Evolutionary conservation across 805 yeast species (phyloP).

Genomic region (Candida awuae): DNA sequence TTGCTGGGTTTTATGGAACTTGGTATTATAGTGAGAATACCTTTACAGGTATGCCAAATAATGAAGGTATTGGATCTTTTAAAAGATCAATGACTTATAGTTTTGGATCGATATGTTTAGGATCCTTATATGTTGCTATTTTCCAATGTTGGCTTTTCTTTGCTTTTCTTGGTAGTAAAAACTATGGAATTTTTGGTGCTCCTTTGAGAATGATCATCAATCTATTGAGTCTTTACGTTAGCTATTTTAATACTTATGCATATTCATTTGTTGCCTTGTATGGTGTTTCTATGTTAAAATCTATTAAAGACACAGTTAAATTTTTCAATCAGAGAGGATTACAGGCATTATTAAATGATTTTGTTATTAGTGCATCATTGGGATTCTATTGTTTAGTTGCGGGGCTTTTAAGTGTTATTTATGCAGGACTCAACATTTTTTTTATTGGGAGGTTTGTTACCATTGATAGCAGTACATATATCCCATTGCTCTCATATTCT

Average conservation of each 20-base stretch:
- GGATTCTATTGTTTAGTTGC: conserved; percentile 63
- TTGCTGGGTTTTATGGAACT: conserved; percentile 83
- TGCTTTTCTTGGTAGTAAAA: neutral
- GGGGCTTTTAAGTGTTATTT: conserved; percentile 37
- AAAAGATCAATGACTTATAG: conserved; percentile 72
- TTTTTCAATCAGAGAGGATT: conserved; percentile 69
- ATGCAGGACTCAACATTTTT: conserved; percentile 58
- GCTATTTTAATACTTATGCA: conserved; percentile 69
- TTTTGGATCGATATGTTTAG: conserved; percentile 84
- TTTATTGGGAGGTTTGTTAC: conserved; percentile 65
- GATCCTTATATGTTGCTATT: conserved; percentile 64
- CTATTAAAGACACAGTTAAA: conserved; percentile 73
- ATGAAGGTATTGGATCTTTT: conserved; percentile 76
- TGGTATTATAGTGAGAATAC: conserved; percentile 71
- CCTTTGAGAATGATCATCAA: neutral
- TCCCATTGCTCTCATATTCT: conserved; percentile 14
- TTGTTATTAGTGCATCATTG: conserved; percentile 67
- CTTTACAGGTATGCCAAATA: conserved; percentile 54
- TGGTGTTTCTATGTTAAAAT: conserved; percentile 63
- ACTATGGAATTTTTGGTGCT: conserved; percentile 9
- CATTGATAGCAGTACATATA: conserved; percentile 45
- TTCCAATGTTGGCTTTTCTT: conserved; percentile 51
- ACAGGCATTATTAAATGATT: conserved; percentile 78
- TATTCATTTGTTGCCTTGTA: conserved; percentile 82
- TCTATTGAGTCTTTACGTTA: conserved; percentile 7